Evolutionary conservation across 805 yeast species (phyloP), one percentile per base, ranked within the genome.

Genomic region (Saccharomyces paradoxus): DNA sequence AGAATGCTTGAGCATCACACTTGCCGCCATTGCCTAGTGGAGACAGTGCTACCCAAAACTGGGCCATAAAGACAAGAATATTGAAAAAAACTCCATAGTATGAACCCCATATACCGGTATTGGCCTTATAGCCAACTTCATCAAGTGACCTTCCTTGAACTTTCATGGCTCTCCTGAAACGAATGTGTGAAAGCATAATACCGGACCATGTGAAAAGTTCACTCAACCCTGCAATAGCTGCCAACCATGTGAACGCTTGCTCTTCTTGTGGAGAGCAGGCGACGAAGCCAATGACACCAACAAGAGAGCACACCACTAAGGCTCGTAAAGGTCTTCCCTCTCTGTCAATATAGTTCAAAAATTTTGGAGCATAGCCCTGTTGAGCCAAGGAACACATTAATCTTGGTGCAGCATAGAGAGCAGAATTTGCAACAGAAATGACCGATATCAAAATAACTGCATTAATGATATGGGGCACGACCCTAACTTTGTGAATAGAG

Each of bases 361-460:
- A 66, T 58, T 68, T 70, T 63, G 91, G 91, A 49, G 84, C 87
- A 65, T 80, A 78, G n/a, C 89, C 87, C 68, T 84, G 87, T 56
- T 82, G 82, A 28, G 89, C 84, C 63, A 86, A 73, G 29, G 88
- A 79, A 56, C 82, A 83, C 56, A 86, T 66, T 10, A 89, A 77
- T 77, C 92, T 80, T 52, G 90, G 84, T 56, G 86, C 80, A 17
- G 86, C 87, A 67, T 78, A 86, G 48, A 86, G 81, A 1, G 91
- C 81, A 29, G 89, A 81, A 74, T 86, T 86, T 62, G 89, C 90
- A 53, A 86, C 91, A 6, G 90, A 85, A 53, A 85, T 70, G 26
- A 86, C 88, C 6, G 91, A 84, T 54, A 86, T 70, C 71, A 86
- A 74, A 60, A 86, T 84, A 48, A 85, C 89, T 22, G 83, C 88